phyloP scores from a whole-genome alignment of 75 land plant species.

The Sequoiadendron giganteum region DNA sequence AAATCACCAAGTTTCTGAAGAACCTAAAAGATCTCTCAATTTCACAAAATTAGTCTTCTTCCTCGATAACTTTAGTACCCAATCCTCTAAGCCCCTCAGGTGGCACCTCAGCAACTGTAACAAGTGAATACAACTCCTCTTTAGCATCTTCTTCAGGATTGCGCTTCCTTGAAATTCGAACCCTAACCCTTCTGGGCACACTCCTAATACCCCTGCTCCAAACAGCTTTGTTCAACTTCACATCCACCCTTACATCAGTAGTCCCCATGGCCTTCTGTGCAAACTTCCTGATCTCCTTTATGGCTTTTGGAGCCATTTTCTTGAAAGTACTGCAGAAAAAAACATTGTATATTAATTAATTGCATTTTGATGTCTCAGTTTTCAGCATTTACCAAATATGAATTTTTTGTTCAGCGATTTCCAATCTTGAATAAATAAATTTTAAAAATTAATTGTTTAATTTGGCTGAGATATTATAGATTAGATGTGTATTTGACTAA shows the following conservation, averaged over 20 bases:
- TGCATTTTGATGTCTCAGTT: background rate
- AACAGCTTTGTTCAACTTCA: slow-evolving; percentile 69
- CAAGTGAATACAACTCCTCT: slow-evolving; percentile 62
- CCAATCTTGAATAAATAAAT: background rate
- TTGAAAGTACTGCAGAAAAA: slow-evolving; percentile 60
- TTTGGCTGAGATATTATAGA: background rate
- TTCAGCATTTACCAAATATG: background rate
- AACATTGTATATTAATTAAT: background rate
- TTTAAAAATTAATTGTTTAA: background rate
- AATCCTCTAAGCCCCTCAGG: slow-evolving; percentile 59
- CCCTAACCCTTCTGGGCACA: slow-evolving; percentile 68
- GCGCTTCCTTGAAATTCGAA: slow-evolving; percentile 77
- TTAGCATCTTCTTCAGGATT: slow-evolving; percentile 84
- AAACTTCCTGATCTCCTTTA: slow-evolving; percentile 84
- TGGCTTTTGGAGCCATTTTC: slow-evolving; percentile 76
- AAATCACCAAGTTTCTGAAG: background rate
- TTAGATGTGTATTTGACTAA: background rate
- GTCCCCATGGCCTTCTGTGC: slow-evolving; percentile 79
- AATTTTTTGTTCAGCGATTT: background rate
- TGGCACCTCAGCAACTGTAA: slow-evolving; percentile 76
- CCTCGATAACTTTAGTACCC: slow-evolving; percentile 65
- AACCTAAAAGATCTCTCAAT: background rate
- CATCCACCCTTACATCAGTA: slow-evolving; percentile 65
- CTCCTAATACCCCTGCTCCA: slow-evolving; percentile 69
- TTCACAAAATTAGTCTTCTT: slow-evolving; percentile 29